These are phyloP conservation scores for Tetrahymena malaccensis DNA, from an alignment of 73 alveolate genomes.

Conservation along the genomic window DNA sequence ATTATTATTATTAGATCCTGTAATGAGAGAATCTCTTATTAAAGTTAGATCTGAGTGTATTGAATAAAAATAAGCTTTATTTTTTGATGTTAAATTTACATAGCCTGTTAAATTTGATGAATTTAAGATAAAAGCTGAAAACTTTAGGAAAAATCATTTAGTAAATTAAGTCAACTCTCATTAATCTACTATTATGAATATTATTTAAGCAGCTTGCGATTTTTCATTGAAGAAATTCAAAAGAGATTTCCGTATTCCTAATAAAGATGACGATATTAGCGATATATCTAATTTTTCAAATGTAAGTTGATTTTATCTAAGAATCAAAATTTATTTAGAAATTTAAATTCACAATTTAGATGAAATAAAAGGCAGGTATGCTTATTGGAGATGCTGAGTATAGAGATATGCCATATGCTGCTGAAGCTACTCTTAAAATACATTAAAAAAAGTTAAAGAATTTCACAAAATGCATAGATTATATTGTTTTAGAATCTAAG, in stretches of 20 bases:
- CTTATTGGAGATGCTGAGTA: slow-evolving; percentile 76
- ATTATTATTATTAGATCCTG: neutral
- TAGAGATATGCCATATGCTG: slow-evolving; percentile 88
- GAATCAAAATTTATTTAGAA: neutral
- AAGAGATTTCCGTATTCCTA: slow-evolving; percentile 65
- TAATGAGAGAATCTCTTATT: neutral
- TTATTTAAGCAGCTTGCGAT: neutral
- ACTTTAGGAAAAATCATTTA: neutral
- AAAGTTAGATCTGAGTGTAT: neutral
- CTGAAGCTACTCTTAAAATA: slow-evolving; percentile 93
- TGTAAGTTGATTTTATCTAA: neutral
- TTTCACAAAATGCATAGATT: slow-evolving; percentile 86
- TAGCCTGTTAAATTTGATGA: neutral
- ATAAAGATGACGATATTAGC: slow-evolving; percentile 60
- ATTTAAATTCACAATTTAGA: neutral
- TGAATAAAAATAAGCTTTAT: neutral
- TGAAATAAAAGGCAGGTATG: slow-evolving; percentile 52
- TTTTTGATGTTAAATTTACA: neutral
- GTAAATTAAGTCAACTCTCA: neutral
- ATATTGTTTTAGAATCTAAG: slow-evolving; percentile 82
- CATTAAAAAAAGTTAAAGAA: slow-evolving; percentile 88
- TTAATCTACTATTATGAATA: neutral
- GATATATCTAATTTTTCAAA: neutral
- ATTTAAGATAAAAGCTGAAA: neutral
- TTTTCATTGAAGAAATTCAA: slow-evolving; percentile 65